Base-by-base conservation (phyloP, 306 rosid genomes). In the Coriaria nepalensis region DNA sequence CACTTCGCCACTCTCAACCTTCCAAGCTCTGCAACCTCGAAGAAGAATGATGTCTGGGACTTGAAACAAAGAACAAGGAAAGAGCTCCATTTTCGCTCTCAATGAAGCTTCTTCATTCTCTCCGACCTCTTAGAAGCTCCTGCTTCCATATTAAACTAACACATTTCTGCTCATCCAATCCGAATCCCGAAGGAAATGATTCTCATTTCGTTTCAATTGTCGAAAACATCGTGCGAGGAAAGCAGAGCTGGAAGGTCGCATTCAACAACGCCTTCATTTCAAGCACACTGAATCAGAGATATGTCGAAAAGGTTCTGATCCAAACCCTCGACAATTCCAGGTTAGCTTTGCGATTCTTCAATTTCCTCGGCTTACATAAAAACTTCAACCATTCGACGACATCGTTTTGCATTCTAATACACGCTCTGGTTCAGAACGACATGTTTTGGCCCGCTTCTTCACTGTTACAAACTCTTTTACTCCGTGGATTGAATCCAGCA, bases 311-410 rank as follows among this genome's bases (percentile, higher is more conserved):
- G 52, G 70, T 88, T 45, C 67, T 84, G 70, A 56, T 77, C 46
- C 79, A 65, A 41, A 74, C 73, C 40, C 5, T 72, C 1, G 74
- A 68, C 33, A 73, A 88, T 61, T 42, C 90, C 70, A 81, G 66
- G 75, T 65, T 84, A 65, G 95, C 95, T 14, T 61, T 88, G 68
- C 73, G 95, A 47, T 84, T 88, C 78, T 88, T 88, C 74, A 88
- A 88, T 62, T 88, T 84, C 55, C 62, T 88, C 52, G 97, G 97
- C 35, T 64, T 88, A 50, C 90, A 81, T 74, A 55, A 61, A 63
- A 77, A 69, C 59, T 78, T 88, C 69, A 62, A 68, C 49, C 97
- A 88, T 48, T 76, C 97, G 2, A 65, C 71, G 8, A 47, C 86
- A 56, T 84, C 95, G 8, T 88, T 81, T 54, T 71, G 90, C 33